Evolutionary conservation across 2,329 filamentous ascomycete genomes (phyloP), one percentile per base, ranked within the genome.

Genomic region (Mycosphaerella arachidis): DNA sequence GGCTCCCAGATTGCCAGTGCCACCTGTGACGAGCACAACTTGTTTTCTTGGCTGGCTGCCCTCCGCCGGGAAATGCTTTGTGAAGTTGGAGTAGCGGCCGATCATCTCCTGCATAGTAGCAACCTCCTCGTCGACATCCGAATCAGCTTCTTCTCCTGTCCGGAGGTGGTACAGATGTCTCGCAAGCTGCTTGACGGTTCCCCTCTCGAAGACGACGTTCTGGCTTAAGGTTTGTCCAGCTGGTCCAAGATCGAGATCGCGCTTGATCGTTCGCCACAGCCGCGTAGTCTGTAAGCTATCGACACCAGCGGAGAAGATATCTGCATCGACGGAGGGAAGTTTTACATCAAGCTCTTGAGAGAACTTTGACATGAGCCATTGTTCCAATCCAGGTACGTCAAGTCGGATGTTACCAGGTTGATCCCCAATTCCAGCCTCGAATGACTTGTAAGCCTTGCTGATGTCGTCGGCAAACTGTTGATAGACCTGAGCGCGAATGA

Each of bases 1-100:
- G 0, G 83, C 78, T 1, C 87, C 87, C 0, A 89, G 76, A 1
- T 85, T 86, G 0, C 87, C 87, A 0, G 87, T 89, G 0, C 82
- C 81, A 1, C 87, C 87, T 0, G 86, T 89, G 3, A 89, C 63
- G 33, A 70, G 48, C 1, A 86, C 72, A 33, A 71, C 67, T 52
- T 65, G 50, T 53, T 67, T 54, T 3, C 57, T 59, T 10, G 63
- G 59, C 45, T 54, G 56, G 27, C 35, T 20, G 16, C 30, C 30
- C 4, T n/a, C 27, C 10, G 55, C 43, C 4, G 68, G 65, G 58
- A 68, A 48, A 57, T 72, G 71, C 18, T 55, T 35, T 6, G 67
- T 58, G 60, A 81, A 78, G 5, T 60, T 60, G 0, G 76, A 76
- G 67, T 80, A 79, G 58, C 75, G 77, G 8, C 72, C 64, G 53